Percentiles rank a stretch among this genome's conserved stretches.
Conservation (phyloP, 1,139 yeast genomes). For the Taiozyma sp. region DNA sequence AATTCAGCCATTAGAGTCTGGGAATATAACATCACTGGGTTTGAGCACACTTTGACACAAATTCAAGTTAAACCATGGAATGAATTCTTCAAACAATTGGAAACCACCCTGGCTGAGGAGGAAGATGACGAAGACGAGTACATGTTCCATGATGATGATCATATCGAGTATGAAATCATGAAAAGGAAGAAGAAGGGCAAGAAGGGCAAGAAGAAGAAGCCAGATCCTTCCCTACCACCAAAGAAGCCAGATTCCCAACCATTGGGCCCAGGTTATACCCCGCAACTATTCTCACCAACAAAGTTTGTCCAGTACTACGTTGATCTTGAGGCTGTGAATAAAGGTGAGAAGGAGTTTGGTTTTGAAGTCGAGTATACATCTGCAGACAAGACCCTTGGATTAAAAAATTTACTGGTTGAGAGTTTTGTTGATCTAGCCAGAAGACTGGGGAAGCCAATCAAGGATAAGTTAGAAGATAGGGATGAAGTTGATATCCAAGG, state of each 20-base stretch:
- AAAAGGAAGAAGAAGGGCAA: constrained; percentile 12
- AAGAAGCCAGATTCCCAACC: constrained; percentile 49
- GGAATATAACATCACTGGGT: constrained; percentile 72
- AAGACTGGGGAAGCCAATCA: constrained; percentile 41
- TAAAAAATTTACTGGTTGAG: constrained; percentile 52
- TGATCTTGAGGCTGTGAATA: constrained; percentile 50
- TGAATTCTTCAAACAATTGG: constrained; percentile 46
- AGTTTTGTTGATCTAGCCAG: constrained; percentile 60
- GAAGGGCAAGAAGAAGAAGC: constrained; percentile 28
- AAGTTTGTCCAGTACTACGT: constrained; percentile 69
- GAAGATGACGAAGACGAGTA: constrained; percentile 22
- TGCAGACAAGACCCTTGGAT: constrained; percentile 49
- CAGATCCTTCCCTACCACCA: constrained; percentile 66
- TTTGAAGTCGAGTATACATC: constrained; percentile 70
- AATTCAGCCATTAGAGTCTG: constrained; percentile 80
- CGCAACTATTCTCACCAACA: constrained; percentile 69
- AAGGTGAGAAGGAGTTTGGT: constrained; percentile 43
- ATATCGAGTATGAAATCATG: constrained; percentile 8
- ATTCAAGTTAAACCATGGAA: constrained; percentile 43
- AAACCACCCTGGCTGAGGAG: constrained; percentile 19
- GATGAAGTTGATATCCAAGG: constrained; percentile 3
- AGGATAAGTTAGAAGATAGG: constrained; percentile 14
- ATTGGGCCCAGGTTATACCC: constrained; percentile 72
- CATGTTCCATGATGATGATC: not conserved
- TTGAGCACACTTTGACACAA: constrained; percentile 25